Evolutionary conservation across 208 protist genomes (phyloP).

Genomic region (Acanthamoeba sp.): DNA sequence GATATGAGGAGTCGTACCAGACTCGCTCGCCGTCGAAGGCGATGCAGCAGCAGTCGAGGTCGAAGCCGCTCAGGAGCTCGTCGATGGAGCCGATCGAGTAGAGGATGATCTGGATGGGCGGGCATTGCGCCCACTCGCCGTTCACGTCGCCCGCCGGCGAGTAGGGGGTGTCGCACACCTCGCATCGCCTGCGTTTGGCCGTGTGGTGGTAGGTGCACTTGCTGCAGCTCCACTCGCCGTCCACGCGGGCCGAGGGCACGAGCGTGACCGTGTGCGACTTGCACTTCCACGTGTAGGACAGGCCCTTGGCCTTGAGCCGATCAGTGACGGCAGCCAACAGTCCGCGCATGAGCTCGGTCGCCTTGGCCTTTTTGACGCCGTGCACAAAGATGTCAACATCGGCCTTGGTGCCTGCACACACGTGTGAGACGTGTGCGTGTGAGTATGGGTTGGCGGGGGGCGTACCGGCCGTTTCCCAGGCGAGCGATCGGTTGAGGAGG

Average conservation of each 20-base stretch:
- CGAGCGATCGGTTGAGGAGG: constrained; percentile 19
- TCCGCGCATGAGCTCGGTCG: not conserved
- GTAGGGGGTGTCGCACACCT: constrained; percentile 63
- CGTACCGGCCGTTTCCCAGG: constrained; percentile 46
- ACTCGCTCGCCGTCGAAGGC: constrained; percentile 31
- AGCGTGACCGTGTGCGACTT: constrained; percentile 72
- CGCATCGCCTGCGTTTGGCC: not conserved
- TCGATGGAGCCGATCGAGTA: constrained; percentile 63
- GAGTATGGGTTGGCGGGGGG: not conserved
- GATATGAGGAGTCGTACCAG: too few species aligned
- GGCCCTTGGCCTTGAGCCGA: not conserved
- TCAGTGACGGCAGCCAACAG: constrained; percentile 28
- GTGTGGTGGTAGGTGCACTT: constrained; percentile 44
- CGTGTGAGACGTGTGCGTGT: not conserved
- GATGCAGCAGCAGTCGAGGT: constrained; percentile 70
- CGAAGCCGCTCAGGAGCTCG: constrained; percentile 66
- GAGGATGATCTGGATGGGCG: constrained; percentile 74
- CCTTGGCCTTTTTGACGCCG: constrained; percentile 14
- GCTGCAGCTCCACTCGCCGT: constrained; percentile 58
- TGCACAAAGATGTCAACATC: constrained; percentile 70
- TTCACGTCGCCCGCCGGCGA: not conserved
- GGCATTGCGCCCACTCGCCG: not conserved
- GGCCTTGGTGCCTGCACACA: constrained; percentile 56
- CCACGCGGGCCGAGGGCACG: not conserved
- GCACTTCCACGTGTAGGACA: constrained; percentile 56